Evolutionary conservation across 1,284 basidiomycete genomes (phyloP).

Genomic region (Microbotryum lychnidis-dioicae): DNA sequence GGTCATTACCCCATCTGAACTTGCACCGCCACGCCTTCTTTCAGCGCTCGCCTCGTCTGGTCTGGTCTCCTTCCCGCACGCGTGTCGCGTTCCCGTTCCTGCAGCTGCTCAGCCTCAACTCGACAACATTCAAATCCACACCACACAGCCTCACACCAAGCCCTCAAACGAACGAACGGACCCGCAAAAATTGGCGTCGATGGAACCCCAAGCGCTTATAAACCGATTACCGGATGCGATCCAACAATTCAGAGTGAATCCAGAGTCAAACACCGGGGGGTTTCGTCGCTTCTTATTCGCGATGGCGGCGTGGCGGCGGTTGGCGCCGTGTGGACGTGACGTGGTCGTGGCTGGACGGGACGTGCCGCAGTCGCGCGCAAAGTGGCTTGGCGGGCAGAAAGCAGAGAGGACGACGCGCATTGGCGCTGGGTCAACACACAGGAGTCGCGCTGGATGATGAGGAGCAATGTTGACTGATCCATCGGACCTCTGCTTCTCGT

Average conservation of each 20-base stretch:
- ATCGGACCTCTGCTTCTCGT: not conserved
- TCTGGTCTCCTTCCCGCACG: not conserved
- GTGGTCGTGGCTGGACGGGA: not conserved
- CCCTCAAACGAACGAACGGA: not conserved
- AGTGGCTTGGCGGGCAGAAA: too few relatives aligned
- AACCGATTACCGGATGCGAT: conserved; percentile 5
- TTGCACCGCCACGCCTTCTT: too few relatives aligned
- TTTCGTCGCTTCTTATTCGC: not conserved
- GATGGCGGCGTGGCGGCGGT: not conserved
- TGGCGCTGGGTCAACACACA: too few relatives aligned
- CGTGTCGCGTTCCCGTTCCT: not conserved
- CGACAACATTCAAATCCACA: not conserved
- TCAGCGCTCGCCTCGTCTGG: too few relatives aligned
- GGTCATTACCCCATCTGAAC: too few relatives aligned
- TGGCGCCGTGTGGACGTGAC: not conserved
- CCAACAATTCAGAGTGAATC: conserved; percentile 1
- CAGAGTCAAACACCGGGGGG: not conserved
- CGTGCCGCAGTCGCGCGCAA: too few relatives aligned
- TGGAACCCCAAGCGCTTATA: conserved; percentile 8
- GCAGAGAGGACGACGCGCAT: too few relatives aligned
- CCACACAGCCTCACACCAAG: not conserved
- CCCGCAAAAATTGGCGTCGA: not conserved
- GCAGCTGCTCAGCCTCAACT: not conserved
- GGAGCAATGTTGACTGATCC: not conserved
- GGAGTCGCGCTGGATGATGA: too few relatives aligned